Evolutionary conservation across 2,329 filamentous ascomycete species (phyloP), one percentile per base, ranked within the genome.

Genomic region (Graphium sp.): DNA sequence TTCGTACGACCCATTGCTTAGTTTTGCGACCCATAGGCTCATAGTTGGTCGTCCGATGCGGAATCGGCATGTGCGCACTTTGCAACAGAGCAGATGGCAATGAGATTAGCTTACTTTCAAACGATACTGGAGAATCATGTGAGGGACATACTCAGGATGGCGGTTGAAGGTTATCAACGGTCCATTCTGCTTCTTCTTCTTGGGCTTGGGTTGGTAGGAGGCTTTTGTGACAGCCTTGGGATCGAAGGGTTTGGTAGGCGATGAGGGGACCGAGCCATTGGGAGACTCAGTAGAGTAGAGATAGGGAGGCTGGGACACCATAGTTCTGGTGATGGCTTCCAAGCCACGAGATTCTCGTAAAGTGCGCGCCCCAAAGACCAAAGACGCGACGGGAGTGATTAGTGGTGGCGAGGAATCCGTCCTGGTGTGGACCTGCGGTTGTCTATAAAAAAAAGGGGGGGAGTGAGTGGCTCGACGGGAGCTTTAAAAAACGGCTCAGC

Each of bases 151-250:
- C 76, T 94, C 84, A 2, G 85, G 84, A 50, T 93, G 85, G 33
- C 69, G 66, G 49, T 91, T 89, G 60, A 93, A 78, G 34, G 77
- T 67, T 36, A 94, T 55, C 37, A 91, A 55, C 9, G 83, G 84
- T 0, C 83, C 84, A 30, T 79, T 62, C 24, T 62, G 66, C 60
- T 78, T 76, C 23, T 68, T 62, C 43, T 64, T 74, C 16, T 54
- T 59, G 22, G 67, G 58, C 30, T 69, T 67, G 9, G 70, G 66
- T 43, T 71, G 58, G 59, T 70, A 80, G 53, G 79, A 87, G 36
- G 81, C 78, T 45, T 83, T 67, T 14, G 83, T 85, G 27, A 84
- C 66, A 34, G 80, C 78, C 50, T 85, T 91, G 27, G 87, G 85
- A 43, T 94, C 84, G 52, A 91, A 92, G n/a, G 48, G 55, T 43